Base-by-base conservation (phyloP, 495 filamentous ascomycete species). In the Evansstolkia leycettana region DNA sequence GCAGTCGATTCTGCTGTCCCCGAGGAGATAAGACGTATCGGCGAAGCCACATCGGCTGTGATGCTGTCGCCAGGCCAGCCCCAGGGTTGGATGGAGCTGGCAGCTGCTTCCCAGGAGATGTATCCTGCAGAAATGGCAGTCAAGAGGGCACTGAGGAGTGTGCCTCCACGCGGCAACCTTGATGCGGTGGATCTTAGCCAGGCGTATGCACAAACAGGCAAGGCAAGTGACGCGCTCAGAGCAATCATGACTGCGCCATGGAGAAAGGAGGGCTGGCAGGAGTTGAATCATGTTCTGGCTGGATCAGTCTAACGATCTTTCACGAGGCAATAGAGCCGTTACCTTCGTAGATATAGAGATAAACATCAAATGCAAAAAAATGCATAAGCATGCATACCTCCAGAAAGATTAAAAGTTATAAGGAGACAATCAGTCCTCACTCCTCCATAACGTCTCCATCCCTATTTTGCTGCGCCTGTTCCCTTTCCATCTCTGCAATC, bases 181-280 rank as follows among this genome's bases (percentile, higher is more conserved):
- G 73, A 67, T 6, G 75, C 82, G 11, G 68, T 67, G 14, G 79
- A 81, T 38, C 58, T 96, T 34, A 76, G 82, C 10, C 56, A 65
- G 48, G 80, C 82, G n/a, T 84, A 82, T 62, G 75, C 80, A 2
- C 82, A 84, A 7, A 82, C 81, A 7, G 76, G 79, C 15, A 74
- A 67, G 34, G 62, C 74, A 9, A 67, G 67, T 23, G 83, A 90
- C 62, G 80, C 81, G 15, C 78, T 93, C 56, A 70, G 69, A 39
- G 80, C 80, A 19, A 68, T 90, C 34, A 72, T 90, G 65, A 46
- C 90, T 33, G 80, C 89, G 17, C 92, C 90, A 16, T 95, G 85
- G 86, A 64, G 50, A 33, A 53, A 41, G 25, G 55, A 55, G 16
- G 80, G 80, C 4, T 94, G 87, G 87, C 57, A 62, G 25, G 64